Evolutionary conservation across 2,329 filamentous ascomycete species (phyloP), one percentile per base, ranked within the genome.

Genomic region (Colletotrichum navitas): DNA sequence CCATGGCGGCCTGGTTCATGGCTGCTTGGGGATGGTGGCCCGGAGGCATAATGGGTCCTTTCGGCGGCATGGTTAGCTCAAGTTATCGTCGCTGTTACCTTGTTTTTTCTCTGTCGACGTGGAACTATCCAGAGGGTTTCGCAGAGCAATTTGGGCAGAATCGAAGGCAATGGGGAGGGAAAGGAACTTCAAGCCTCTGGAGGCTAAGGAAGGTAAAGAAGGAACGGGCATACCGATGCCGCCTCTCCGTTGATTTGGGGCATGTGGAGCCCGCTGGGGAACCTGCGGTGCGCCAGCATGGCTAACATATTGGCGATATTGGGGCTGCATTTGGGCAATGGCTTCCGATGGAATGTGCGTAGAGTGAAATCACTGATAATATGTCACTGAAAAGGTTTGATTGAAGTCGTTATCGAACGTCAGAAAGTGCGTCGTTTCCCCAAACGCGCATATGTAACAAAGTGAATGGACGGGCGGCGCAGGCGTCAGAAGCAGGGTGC

Each of bases 41-140:
- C 58, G 85, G 81, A 64, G 86, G 85, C 85, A 89, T 88, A 84
- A 89, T 88, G 71, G 86, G 86, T 39, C 87, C 87, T 88, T 76
- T 64, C 65, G 41, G 56, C 49, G 56, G 66, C 49, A 70, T 49
- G 26, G 60, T 72, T 36, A 70, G 66, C 61, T 16, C 60, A 41
- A 51, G 26, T 52, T 29, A 34, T 54, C 12, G n/a, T 52, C n/a
- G 58, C 61, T 11, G 32, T 39, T 16, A 14, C 32, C 11, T 24
- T 21, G 52, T 56, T 21, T 24, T 56, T 21, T 32, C 2, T n/a
- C 21, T 24, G 21, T 56, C 52, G 32, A 52, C 54, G 51, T 49
- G 26, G 47, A 14, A 34, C 26, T 65, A 24, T 21, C 34, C 54
- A 34, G 45, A n/a, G 24, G 8, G 24, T 24, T 39, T 59, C 32